Evolutionary conservation across 2,329 filamentous ascomycete species (phyloP).

Genomic region (Rutstroemia sp.): DNA sequence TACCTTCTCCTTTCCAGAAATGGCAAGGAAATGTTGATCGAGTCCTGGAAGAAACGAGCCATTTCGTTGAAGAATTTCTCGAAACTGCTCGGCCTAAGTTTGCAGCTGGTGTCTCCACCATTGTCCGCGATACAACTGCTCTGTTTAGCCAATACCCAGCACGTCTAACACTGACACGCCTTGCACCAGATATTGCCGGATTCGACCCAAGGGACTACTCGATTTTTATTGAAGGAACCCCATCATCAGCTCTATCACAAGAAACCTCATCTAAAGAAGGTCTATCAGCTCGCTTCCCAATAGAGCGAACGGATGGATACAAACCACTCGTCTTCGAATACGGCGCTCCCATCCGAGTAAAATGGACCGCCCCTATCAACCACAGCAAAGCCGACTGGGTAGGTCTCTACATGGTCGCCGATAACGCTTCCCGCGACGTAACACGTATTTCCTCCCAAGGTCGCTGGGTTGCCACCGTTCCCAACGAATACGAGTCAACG

Average conservation of each 20-base stretch:
- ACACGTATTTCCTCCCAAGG: constrained; percentile 82
- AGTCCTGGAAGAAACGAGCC: constrained; percentile 76
- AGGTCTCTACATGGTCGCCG: constrained; percentile 89
- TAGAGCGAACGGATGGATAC: constrained; percentile 50
- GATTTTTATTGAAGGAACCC: constrained; percentile 63
- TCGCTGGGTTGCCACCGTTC: constrained; percentile 78
- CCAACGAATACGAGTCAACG: constrained; percentile 66
- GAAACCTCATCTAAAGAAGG: constrained; percentile 64
- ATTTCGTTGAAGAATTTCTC: constrained; percentile 86
- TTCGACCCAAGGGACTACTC: constrained; percentile 75
- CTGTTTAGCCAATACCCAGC: constrained; percentile 87
- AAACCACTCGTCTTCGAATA: constrained; percentile 80
- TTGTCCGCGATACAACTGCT: constrained; percentile 80
- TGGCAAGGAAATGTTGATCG: constrained; percentile 83
- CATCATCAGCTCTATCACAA: constrained; percentile 42
- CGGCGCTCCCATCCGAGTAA: constrained; percentile 80
- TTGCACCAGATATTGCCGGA: constrained; percentile 73
- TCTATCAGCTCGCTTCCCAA: constrained; percentile 58
- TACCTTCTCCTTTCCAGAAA: constrained; percentile 75
- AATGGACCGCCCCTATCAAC: constrained; percentile 80
- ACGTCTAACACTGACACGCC: constrained; percentile 71
- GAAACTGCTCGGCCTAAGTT: constrained; percentile 81
- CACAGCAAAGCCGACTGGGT: constrained; percentile 94
- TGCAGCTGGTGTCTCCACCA: constrained; percentile 74
- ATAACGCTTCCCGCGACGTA: constrained; percentile 78